A percentile compares a stretch with the other conserved stretches of the same genome.
These are phyloP conservation scores for Tuber umbilicatum DNA, from an alignment of 495 filamentous ascomycete species.

Conservation along the genomic window DNA sequence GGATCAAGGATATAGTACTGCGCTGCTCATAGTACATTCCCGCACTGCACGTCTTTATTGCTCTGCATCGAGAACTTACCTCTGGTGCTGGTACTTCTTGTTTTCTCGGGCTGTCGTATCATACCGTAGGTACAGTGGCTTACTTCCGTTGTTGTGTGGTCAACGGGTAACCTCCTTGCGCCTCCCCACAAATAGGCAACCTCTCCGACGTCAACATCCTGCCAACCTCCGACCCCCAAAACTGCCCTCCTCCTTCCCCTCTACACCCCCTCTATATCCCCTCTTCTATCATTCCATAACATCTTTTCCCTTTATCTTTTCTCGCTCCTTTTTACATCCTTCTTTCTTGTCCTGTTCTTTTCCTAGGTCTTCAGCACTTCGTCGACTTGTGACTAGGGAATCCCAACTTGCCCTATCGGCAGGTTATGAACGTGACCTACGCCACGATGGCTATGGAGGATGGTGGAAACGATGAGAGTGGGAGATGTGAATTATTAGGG, in stretches of 20 bases:
- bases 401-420: constrained; percentile 8
- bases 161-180: constrained; percentile 8
- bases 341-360: constrained; percentile 4
- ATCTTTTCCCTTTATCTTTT: background rate
- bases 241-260: background rate
- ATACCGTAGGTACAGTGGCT: too few species aligned
- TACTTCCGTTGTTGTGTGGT: background rate
- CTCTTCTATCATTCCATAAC: background rate
- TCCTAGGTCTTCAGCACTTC: background rate
- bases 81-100: background rate
- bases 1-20: background rate
- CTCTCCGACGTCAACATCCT: background rate
- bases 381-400: constrained; percentile 5
- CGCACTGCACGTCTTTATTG: background rate
- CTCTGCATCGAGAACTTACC: background rate
- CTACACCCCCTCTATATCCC: background rate
- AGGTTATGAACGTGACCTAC: constrained; percentile 32
- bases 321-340: background rate
- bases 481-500: constrained; percentile 39
- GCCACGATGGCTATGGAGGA: constrained; percentile 28
- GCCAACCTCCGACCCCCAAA: background rate
- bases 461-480: constrained; percentile 26
- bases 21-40: background rate
- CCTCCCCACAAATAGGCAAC: constrained; percentile 16
- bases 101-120: background rate